Evolutionary conservation across 2,329 filamentous ascomycete species (phyloP).

Genomic region (Westerdykella sp.): DNA sequence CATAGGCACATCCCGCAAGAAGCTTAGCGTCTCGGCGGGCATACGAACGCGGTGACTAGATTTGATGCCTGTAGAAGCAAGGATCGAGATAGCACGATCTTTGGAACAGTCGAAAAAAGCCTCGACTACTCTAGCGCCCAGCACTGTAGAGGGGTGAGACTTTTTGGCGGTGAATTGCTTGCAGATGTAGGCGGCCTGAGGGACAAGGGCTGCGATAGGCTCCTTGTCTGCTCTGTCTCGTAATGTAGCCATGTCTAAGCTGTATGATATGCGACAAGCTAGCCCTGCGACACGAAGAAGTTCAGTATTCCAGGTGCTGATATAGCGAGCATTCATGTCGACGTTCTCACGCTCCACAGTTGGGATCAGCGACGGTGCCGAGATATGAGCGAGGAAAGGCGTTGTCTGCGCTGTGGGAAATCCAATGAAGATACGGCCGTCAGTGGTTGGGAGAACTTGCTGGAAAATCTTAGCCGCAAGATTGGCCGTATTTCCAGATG

Average conservation of each 20-base stretch:
- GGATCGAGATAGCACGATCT: constrained; percentile 69
- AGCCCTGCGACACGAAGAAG: constrained; percentile 88
- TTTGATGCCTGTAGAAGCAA: constrained; percentile 81
- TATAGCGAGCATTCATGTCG: constrained; percentile 90
- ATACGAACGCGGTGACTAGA: constrained; percentile 78
- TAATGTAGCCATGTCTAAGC: constrained; percentile 65
- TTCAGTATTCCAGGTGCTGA: constrained; percentile 91
- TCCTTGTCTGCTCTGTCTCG: constrained; percentile 54
- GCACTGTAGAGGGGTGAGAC: constrained; percentile 78
- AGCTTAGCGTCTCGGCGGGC: constrained; percentile 62
- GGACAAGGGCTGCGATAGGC: constrained; percentile 58
- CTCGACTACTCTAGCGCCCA: constrained; percentile 84
- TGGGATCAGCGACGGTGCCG: constrained; percentile 90
- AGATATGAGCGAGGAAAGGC: constrained; percentile 86
- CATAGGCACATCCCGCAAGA: constrained; percentile 83
- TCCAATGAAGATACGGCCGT: constrained; percentile 90
- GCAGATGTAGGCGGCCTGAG: constrained; percentile 74
- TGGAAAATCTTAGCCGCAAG: constrained; percentile 75
- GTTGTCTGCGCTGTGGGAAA: constrained; percentile 98
- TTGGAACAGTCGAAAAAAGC: constrained; percentile 93
- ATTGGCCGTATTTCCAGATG: constrained; percentile 45
- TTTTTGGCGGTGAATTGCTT: constrained; percentile 84
- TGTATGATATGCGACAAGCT: constrained; percentile 79
- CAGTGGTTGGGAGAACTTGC: constrained; percentile 81
- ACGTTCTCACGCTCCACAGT: constrained; percentile 97